Evolutionary conservation across 208 protist genomes (phyloP), one percentile per base, ranked within the genome.

Genomic region (Crithidia sp.): DNA sequence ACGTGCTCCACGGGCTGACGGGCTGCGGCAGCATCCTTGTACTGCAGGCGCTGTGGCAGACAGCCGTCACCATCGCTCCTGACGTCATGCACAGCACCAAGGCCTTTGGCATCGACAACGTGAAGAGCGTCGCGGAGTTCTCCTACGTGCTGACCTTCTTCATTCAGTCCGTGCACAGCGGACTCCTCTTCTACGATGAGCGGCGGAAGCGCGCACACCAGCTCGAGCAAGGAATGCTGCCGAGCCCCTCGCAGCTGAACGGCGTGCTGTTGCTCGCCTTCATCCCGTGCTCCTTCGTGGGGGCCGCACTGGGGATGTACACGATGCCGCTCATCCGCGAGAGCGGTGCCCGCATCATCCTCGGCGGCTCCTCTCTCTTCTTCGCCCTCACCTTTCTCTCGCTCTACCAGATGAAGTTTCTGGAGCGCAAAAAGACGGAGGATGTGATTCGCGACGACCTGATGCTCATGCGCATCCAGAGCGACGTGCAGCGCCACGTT

Each of bases 21-120:
- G 79, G 77, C n/a, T 83, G 81, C 44, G 82, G 82, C 41, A 80
- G 82, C 59, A 75, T 80, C 13, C 69, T 86, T 4, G 61, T 83
- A 0, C 71, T 86, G 59, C 76, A 83, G 9, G 77, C 82, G 8
- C 44, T 86, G 19, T 86, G 76, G 77, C 74, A 74, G 43, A 55
- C 59, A 39, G 77, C 56, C 28, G 76, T 67, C 40, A 65, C 54
- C 54, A 19, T 79, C 44, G 14, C 43, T 0, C 76, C 82, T 1
- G 62, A 67, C 2, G 71, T 71, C 16, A 71, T 83, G 13, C 60
- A 77, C 47, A 40, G 13, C 61, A 78, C 67, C 16, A 19, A 50
- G 4, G 53, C 59, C 6, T 71, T 87, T 8, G 67, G 67, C 47
- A 19, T 43, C 3, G 66, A 81, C 12, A 71, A 84, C 57, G 71